Evolutionary conservation across 192 early-diverging fungal species (phyloP).

Genomic region (Coemansia aciculifera): DNA sequence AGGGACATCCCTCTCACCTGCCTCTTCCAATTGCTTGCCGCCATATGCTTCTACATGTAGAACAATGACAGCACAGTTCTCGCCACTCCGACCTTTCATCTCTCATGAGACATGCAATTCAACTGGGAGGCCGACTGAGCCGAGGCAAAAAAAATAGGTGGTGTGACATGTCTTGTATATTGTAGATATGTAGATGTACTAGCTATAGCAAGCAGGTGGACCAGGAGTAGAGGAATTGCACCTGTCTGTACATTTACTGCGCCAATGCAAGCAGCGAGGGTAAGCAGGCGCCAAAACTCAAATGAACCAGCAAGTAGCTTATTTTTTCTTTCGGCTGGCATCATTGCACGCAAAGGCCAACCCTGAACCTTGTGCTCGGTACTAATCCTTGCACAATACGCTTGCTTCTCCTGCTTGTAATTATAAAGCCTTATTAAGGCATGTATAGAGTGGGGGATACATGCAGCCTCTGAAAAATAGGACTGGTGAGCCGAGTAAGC

Average conservation of each 20-base stretch:
- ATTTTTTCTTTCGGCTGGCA: neutral
- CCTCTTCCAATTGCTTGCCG: neutral
- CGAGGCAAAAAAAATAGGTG: neutral
- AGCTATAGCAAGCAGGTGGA: neutral
- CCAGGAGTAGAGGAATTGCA: neutral
- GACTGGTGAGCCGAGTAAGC: conserved; percentile 3
- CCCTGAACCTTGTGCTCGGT: conserved; percentile 6
- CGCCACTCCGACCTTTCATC: conserved; percentile 11
- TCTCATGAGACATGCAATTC: neutral
- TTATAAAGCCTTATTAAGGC: conserved; percentile 11
- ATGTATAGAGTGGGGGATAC: neutral
- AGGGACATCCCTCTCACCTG: neutral
- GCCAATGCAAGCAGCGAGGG: neutral
- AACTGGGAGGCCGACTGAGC: conserved; percentile 5
- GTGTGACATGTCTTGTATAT: neutral
- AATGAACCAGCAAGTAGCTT: neutral
- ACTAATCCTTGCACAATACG: conserved; percentile 3
- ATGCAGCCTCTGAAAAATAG: conserved; percentile 8
- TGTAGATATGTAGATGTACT: neutral
- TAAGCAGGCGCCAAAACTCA: neutral
- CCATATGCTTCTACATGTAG: neutral
- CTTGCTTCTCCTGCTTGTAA: conserved; percentile 9
- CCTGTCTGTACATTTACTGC: neutral
- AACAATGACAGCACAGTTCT: conserved; percentile 4
- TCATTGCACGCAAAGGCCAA: neutral